Evolutionary conservation across 768 basidiomycete species (phyloP).

Genomic region (Nevesoporus exiguus): DNA sequence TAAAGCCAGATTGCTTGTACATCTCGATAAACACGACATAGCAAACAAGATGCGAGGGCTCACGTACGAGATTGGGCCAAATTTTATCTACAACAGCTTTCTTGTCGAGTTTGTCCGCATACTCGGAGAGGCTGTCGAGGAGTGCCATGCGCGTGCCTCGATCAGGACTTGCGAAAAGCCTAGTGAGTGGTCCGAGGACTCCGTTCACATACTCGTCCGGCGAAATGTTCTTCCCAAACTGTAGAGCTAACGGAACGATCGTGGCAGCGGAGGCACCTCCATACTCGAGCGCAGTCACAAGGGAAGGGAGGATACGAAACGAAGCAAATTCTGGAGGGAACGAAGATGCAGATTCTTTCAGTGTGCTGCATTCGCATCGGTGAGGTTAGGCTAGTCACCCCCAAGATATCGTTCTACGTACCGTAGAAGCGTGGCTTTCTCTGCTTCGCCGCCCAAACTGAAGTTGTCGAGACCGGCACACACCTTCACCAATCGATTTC

Average conservation of each 20-base stretch:
- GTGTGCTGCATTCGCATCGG: slow-evolving; percentile 42
- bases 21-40: neutral
- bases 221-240: slow-evolving; percentile 68
- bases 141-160: slow-evolving; percentile 93
- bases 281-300: slow-evolving; percentile 73
- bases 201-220: slow-evolving; percentile 65
- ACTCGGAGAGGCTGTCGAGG: slow-evolving; percentile 80
- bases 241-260: slow-evolving; percentile 81
- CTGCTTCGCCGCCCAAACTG: slow-evolving; percentile 71
- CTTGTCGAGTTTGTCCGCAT: slow-evolving; percentile 83
- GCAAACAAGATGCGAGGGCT: neutral
- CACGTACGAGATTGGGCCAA: slow-evolving; percentile 84
- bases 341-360: slow-evolving; percentile 75
- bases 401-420: slow-evolving; percentile 23
- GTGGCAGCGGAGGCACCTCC: slow-evolving; percentile 72
- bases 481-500: slow-evolving; percentile 80
- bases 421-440: slow-evolving; percentile 73
- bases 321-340: slow-evolving; percentile 86
- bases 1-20: slow-evolving; percentile 89
- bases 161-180: slow-evolving; percentile 85
- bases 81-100: slow-evolving; percentile 82
- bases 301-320: slow-evolving; percentile 82
- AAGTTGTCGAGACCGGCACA: slow-evolving; percentile 86
- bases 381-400: neutral
- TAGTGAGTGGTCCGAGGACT: slow-evolving; percentile 76